A percentile compares a stretch with the other conserved stretches of the same genome.
Conservation (phyloP, 305 asterid genomes). For the Fraxinus latifolia region DNA sequence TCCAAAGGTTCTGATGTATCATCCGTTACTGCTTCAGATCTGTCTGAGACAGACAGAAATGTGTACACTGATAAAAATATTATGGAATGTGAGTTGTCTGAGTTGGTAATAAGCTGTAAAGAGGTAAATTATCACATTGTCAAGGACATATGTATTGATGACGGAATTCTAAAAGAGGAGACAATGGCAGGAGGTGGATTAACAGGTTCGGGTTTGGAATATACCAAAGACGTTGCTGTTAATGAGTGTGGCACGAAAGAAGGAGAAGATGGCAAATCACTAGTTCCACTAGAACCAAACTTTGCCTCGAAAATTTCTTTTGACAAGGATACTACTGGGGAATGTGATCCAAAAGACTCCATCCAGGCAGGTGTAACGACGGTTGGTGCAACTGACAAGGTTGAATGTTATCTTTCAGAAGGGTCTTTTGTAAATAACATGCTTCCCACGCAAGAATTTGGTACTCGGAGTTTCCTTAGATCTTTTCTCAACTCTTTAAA, state of each 20-base stretch:
- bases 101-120: constrained; percentile 44
- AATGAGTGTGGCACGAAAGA: constrained; percentile 22
- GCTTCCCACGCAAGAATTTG: constrained; percentile 45
- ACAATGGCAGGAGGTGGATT: not conserved
- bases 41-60: constrained; percentile 22
- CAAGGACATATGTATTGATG: constrained; percentile 64
- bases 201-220: constrained; percentile 7
- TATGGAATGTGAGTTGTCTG: constrained; percentile 42
- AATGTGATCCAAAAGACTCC: constrained; percentile 17
- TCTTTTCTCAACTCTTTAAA: constrained; percentile 42
- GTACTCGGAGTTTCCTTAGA: constrained; percentile 47
- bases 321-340: constrained; percentile 18
- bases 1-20: constrained; percentile 22
- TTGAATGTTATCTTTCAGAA: constrained; percentile 23
- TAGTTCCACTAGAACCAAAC: constrained; percentile 26
- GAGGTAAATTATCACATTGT: constrained; percentile 36
- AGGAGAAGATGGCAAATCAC: constrained; percentile 23
- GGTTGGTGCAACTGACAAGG: constrained; percentile 3
- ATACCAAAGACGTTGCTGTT: constrained; percentile 15
- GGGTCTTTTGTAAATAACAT: constrained; percentile 33
- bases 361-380: constrained; percentile 24
- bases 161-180: constrained; percentile 45
- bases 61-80: constrained; percentile 42
- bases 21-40: not conserved
- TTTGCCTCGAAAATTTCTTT: constrained; percentile 22